A percentile compares a stretch with the other conserved stretches of the same genome.
Conservation (phyloP, 768 basidiomycete species). For the Mycena indigotica region DNA sequence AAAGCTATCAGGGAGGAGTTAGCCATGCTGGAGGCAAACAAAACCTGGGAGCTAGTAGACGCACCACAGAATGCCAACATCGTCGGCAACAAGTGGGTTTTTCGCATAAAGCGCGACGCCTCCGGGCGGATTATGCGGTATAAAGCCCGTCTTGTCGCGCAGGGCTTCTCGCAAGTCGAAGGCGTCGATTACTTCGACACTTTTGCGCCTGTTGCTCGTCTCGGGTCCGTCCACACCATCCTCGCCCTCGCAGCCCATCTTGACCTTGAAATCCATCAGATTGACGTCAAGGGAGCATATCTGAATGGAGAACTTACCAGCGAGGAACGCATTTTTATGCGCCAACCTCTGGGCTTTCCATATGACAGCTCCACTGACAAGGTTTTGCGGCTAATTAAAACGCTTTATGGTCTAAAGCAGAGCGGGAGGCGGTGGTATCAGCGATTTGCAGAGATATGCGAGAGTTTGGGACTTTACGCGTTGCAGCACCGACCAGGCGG, state of each 20-base stretch:
- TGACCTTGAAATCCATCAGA: conserved; percentile 22
- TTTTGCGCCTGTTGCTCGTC: neutral
- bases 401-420: conserved; percentile 41
- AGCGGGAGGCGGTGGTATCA: conserved; percentile 33
- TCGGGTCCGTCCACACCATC: conserved; percentile 8
- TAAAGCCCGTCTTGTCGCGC: conserved; percentile 27
- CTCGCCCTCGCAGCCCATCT: conserved; percentile 16
- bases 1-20: neutral
- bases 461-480: no score
- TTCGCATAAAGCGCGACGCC: conserved; percentile 35
- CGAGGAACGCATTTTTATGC: conserved; percentile 26
- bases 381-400: conserved; percentile 17
- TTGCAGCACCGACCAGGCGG: conserved; percentile 19
- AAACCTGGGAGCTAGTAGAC: neutral
- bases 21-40: neutral
- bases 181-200: conserved; percentile 32
- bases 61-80: conserved; percentile 18
- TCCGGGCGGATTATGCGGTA: conserved; percentile 32
- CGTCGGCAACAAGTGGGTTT: conserved; percentile 30
- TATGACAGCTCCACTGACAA: conserved; percentile 3
- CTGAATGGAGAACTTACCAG: conserved; percentile 17
- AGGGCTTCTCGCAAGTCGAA: neutral
- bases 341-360: conserved; percentile 18
- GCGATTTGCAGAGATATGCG: conserved; percentile 22
- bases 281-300: conserved; percentile 15